Evolutionary conservation across 192 early-diverging fungal genomes (phyloP).

Genomic region (Lobosporangium transversale): DNA sequence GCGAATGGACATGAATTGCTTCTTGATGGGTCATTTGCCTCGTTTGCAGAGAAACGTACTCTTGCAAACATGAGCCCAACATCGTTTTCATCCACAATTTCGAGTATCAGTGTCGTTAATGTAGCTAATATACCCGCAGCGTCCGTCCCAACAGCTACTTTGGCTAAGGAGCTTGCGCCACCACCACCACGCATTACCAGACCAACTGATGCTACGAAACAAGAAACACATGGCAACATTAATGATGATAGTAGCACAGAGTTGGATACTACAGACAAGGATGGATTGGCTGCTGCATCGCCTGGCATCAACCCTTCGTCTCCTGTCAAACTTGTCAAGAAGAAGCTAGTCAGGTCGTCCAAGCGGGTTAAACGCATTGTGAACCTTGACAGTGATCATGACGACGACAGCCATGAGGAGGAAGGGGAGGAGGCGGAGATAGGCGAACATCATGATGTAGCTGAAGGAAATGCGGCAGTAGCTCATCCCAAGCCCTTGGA

Average conservation of each 20-base stretch:
- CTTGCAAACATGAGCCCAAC: conserved; percentile 27
- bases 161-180: conserved; percentile 22
- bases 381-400: conserved; percentile 49
- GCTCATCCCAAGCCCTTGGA: conserved; percentile 9
- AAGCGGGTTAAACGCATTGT: conserved; percentile 36
- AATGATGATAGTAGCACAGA: not conserved
- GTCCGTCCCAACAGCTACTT: conserved; percentile 23
- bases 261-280: not conserved
- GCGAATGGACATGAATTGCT: conserved; percentile 56
- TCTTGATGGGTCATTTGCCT: conserved; percentile 62
- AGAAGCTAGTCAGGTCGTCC: conserved; percentile 36
- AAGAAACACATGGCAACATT: not conserved
- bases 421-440: not conserved
- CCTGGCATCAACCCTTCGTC: conserved; percentile 2
- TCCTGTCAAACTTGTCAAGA: conserved; percentile 28
- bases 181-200: conserved; percentile 2
- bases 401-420: conserved; percentile 8
- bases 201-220: conserved; percentile 9
- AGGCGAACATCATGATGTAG: not conserved
- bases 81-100: conserved; percentile 23
- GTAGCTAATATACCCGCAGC: conserved; percentile 55
- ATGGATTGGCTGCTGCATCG: conserved; percentile 1
- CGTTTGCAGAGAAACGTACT: conserved; percentile 55
- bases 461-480: conserved; percentile 9
- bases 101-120: conserved; percentile 21